These are phyloP conservation scores for Madurella mycetomatis DNA, from an alignment of 2,329 filamentous ascomycete genomes.

Conservation along the genomic window DNA sequence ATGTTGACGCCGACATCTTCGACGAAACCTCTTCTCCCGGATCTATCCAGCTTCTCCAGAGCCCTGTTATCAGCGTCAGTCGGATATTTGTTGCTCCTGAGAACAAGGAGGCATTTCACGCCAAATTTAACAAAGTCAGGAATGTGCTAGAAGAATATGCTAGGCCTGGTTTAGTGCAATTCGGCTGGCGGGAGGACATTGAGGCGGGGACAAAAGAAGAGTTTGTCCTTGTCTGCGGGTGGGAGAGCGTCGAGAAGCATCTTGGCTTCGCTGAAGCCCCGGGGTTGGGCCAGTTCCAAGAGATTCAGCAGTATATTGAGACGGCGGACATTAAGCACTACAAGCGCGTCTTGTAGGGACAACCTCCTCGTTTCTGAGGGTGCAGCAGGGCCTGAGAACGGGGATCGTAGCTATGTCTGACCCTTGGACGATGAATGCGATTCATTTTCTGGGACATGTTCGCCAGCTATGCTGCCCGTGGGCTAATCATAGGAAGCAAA, in stretches of 20 bases:
- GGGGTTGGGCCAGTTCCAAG: conserved; percentile 26
- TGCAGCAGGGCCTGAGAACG: background rate
- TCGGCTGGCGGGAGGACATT: conserved; percentile 40
- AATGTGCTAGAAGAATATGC: conserved; percentile 29
- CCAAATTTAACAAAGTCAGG: conserved; percentile 33
- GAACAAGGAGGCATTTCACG: conserved; percentile 32
- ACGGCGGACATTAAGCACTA: conserved; percentile 31
- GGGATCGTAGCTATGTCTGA: conserved; percentile 4
- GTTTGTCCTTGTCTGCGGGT: conserved; percentile 39
- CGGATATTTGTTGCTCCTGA: conserved; percentile 31
- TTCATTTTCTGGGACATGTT: conserved; percentile 20
- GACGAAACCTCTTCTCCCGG: background rate
- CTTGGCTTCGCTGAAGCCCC: conserved; percentile 28
- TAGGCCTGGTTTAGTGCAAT: conserved; percentile 33
- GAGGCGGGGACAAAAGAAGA: conserved; percentile 31
- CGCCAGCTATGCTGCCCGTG: conserved; percentile 30
- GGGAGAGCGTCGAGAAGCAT: conserved; percentile 34
- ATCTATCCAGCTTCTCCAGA: conserved; percentile 24
- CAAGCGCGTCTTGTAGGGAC: conserved; percentile 27
- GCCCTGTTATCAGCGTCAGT: conserved; percentile 37
- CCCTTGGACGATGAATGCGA: conserved; percentile 22
- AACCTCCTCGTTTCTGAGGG: background rate
- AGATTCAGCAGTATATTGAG: conserved; percentile 23
- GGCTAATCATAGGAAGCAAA: conserved; percentile 22
- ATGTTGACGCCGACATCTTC: conserved; percentile 36